Evolutionary conservation across 441 rosid genomes (phyloP).

Genomic region (Geranium incanum): DNA sequence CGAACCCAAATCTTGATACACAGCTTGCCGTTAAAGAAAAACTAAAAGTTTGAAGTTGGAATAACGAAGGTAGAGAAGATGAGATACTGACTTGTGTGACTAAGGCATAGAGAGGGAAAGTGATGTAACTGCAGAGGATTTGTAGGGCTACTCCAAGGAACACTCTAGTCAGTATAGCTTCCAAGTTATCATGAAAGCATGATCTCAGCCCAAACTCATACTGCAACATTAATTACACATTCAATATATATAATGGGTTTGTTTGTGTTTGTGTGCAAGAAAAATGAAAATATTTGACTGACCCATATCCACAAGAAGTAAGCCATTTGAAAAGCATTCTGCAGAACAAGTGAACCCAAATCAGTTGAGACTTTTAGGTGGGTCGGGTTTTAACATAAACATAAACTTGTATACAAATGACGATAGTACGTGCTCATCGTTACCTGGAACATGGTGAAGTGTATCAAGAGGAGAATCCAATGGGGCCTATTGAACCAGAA

Average conservation of each 20-base stretch:
- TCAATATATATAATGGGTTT: background rate
- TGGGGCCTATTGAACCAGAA: constrained; percentile 62
- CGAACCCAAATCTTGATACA: no score
- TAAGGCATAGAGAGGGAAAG: constrained; percentile 55
- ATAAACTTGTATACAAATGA: no score
- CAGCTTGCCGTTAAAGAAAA: no score
- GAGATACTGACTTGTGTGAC: constrained; percentile 46
- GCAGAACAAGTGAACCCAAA: constrained; percentile 6
- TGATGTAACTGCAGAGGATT: constrained; percentile 51
- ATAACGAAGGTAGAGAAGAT: background rate
- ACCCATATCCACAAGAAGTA: constrained; percentile 54
- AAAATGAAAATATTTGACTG: constrained; percentile 13
- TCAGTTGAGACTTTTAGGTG: background rate
- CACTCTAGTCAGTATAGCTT: constrained; percentile 28
- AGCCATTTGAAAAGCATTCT: constrained; percentile 64
- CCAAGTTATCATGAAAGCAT: constrained; percentile 43
- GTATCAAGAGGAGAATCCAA: constrained; percentile 42
- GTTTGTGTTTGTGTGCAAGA: background rate
- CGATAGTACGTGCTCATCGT: no score
- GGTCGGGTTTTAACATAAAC: no score
- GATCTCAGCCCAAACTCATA: constrained; percentile 39
- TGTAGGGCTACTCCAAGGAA: constrained; percentile 38
- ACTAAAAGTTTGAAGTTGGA: background rate
- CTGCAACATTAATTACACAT: constrained; percentile 21
- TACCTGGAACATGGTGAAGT: constrained; percentile 48